Conservation (phyloP, 169 alveolate genomes). For the Plasmodium vinckei region DNA sequence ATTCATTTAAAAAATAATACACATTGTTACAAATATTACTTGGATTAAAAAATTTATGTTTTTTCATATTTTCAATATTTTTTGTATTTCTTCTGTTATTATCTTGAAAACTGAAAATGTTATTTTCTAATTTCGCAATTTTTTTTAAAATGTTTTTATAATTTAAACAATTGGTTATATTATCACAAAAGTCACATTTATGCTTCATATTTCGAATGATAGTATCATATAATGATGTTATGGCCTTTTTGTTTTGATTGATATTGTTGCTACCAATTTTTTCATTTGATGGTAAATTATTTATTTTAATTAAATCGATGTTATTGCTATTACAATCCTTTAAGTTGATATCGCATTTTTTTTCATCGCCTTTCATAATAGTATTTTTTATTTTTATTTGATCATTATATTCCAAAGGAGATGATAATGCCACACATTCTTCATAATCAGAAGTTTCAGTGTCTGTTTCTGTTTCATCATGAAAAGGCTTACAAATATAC, state of each 20-base stretch:
- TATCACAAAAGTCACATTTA: conserved; percentile 52
- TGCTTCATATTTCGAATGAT: conserved; percentile 30
- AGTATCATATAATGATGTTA: conserved; percentile 13
- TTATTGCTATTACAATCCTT: background rate
- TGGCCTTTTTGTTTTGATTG: conserved; percentile 16
- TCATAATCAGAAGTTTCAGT: conserved; percentile 7
- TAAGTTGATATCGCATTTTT: background rate
- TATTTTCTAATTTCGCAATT: conserved; percentile 17
- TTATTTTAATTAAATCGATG: conserved; percentile 5
- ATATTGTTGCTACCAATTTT: background rate
- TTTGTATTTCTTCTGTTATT: conserved; percentile 11
- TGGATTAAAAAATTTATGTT: conserved; percentile 19
- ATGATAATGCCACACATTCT: background rate
- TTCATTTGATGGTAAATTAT: conserved; percentile 4
- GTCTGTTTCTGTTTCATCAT: conserved; percentile 5
- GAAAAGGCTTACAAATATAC: conserved; percentile 44
- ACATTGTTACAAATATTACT: conserved; percentile 53
- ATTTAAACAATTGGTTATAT: conserved; percentile 44
- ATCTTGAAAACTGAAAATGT: conserved; percentile 15
- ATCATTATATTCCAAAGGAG: background rate
- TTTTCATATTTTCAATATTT: conserved; percentile 17
- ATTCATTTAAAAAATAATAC: conserved; percentile 63
- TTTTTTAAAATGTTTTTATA: conserved; percentile 51
- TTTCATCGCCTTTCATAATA: background rate
- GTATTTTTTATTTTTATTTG: background rate